phyloP scores from a whole-genome alignment of 164 flowering plant species.

The Vitis vinifera region DNA sequence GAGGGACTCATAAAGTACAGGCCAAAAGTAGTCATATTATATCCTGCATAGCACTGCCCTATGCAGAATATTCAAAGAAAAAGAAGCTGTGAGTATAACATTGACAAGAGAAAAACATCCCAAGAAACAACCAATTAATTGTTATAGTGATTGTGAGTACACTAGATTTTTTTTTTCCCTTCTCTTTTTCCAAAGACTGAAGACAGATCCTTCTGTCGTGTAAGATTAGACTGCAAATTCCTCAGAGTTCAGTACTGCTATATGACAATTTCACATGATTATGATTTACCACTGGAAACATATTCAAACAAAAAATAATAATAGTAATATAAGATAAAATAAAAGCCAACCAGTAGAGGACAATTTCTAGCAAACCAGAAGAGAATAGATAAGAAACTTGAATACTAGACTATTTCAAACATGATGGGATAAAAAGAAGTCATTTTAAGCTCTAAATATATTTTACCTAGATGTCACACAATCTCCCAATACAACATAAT shows the following conservation, averaged over 20 bases:
- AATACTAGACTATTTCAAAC: not conserved
- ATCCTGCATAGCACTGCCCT: no score
- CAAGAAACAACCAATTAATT: not conserved
- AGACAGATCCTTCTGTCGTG: not conserved
- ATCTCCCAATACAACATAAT: constrained; percentile 94
- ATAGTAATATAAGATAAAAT: not conserved
- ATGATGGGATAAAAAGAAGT: not conserved
- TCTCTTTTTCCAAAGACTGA: no score
- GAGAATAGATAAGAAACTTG: not conserved
- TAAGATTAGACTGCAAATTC: not conserved
- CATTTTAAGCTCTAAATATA: not conserved
- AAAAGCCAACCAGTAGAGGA: not conserved
- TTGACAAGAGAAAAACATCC: not conserved
- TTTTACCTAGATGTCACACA: constrained; percentile 92
- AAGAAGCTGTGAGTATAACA: not conserved
- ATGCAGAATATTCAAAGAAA: not conserved
- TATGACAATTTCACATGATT: not conserved
- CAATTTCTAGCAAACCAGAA: not conserved
- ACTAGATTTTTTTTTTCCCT: not conserved
- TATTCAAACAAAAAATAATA: not conserved
- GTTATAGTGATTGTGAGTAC: not conserved
- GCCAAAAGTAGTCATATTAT: no score
- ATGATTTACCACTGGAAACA: not conserved
- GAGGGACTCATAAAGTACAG: not conserved
- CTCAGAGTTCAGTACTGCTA: not conserved